Evolutionary conservation across 805 yeast species (phyloP), one percentile per base, ranked within the genome.

Genomic region (Metschnikowia chrysomelidarum): DNA sequence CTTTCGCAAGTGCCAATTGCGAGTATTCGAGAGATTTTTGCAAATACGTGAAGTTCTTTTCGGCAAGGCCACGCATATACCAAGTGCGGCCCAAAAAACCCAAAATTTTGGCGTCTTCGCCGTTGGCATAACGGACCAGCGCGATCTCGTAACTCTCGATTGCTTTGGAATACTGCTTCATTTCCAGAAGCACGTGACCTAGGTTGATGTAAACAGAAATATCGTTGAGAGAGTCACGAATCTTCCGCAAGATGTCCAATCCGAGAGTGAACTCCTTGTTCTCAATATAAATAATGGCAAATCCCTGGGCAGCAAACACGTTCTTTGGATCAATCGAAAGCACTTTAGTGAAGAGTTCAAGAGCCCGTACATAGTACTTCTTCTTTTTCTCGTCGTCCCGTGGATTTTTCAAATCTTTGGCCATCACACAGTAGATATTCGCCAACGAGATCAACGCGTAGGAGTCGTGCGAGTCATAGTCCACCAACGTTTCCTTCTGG

Each of bases 281-380:
- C 52, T 91, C 97, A 8, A 95, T 94, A 58, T 87, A 84, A 4
- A 88, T 78, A 37, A 93, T 87, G 1, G 97, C 98, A 43, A 93
- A 72, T 36, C 99, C 99, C 60, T 93, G 98, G 1, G 98, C 98
- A 4, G 98, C 99, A 64, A 82, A 93, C 1, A 89, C 91, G 56
- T 91, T 87, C 47, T 74, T 70, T 2, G 89, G 78, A 62, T 93
- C 98, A 19, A 88, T 62, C 32, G 84, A 80, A 35, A 93, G 65
- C 2, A 87, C 96, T 62, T 93, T 93, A 52, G 87, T 85, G 58
- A 79, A 91, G 40, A 93, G 69, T 61, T 91, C 97, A 10, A 89
- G 83, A n/a, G 96, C 96, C 59, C 95, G 78, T 28, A 82, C 69
- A 56, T 83, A 91, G 36, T 87, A 82, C 46, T 82, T 84, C 47